These are phyloP conservation scores for Paxillus ammoniavirescens DNA, from an alignment of 768 basidiomycete species.

Conservation along the genomic window DNA sequence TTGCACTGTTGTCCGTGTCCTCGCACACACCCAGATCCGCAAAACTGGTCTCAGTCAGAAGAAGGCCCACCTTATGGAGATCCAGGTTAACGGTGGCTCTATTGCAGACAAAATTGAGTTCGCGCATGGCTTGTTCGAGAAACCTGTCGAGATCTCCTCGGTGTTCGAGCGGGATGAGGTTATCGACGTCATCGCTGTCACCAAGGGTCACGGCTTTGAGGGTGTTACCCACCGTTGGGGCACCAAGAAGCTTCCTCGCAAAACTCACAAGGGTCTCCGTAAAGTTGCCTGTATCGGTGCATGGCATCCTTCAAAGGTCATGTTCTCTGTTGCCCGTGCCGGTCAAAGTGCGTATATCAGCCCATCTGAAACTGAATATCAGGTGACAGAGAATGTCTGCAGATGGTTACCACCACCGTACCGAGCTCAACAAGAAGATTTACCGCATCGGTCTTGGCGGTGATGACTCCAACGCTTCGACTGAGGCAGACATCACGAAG, in stretches of 20 bases:
- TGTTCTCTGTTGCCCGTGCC: conserved; percentile 99
- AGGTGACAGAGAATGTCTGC: conserved; percentile 9
- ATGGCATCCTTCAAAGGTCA: conserved; percentile 99
- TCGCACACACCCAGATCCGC: conserved; percentile 98
- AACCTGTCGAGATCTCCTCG: conserved; percentile 79
- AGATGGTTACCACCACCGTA: conserved; percentile 97
- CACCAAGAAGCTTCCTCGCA: conserved; percentile 96
- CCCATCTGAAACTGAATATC: background rate
- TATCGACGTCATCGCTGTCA: conserved; percentile 96
- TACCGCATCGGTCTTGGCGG: conserved; percentile 86
- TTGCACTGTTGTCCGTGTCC: conserved; percentile 99
- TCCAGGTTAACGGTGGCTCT: conserved; percentile 97
- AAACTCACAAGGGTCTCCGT: conserved; percentile 99
- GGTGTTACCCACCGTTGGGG: conserved; percentile 99
- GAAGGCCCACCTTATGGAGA: conserved; percentile 99
- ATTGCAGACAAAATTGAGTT: conserved; percentile 97
- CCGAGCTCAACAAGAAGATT: conserved; percentile 98
- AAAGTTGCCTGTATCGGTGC: conserved; percentile 99
- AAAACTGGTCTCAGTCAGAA: conserved; percentile 98
- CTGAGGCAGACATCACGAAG: conserved; percentile 91
- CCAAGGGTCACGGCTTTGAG: conserved; percentile 99
- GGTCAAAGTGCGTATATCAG: conserved; percentile 83
- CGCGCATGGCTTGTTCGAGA: conserved; percentile 93
- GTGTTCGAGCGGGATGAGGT: conserved; percentile 98
- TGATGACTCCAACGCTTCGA: conserved; percentile 84